Conservation (phyloP, 495 filamentous ascomycete species). For the Penicillium psychrofluorescens region DNA sequence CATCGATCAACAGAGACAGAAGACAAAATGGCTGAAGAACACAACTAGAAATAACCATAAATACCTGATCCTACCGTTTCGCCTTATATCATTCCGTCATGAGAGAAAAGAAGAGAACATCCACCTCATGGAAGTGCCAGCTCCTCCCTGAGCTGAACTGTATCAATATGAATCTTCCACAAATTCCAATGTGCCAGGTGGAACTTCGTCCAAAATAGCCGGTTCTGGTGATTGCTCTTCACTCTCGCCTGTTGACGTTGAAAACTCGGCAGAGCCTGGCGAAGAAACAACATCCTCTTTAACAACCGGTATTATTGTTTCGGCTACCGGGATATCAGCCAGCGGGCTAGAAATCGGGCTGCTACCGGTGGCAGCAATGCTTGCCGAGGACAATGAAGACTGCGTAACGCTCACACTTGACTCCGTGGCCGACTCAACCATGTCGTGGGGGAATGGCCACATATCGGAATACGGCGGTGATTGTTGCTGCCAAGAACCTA, state of each 20-base stretch:
- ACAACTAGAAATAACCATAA: background rate
- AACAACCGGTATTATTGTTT: background rate
- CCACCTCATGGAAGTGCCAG: too few relatives aligned
- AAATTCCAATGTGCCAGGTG: background rate
- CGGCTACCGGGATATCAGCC: background rate
- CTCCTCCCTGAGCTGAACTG: too few relatives aligned
- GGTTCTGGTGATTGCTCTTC: background rate
- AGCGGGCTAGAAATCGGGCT: background rate
- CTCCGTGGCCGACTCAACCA: background rate
- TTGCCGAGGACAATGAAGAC: background rate
- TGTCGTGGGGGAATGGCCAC: constrained; percentile 12
- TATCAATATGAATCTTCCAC: background rate
- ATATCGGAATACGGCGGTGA: constrained; percentile 4
- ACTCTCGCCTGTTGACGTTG: background rate
- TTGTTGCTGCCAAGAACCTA: constrained; percentile 12
- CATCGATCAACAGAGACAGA: background rate
- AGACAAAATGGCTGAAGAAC: background rate
- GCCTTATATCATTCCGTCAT: constrained; percentile 19
- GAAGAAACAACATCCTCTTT: background rate
- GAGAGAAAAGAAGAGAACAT: background rate
- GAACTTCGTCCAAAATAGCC: too few relatives aligned
- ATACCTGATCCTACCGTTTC: constrained; percentile 2
- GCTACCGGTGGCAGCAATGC: background rate
- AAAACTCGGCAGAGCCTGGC: background rate
- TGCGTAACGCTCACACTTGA: constrained; percentile 5